Evolutionary conservation across 352 stramenopile species (phyloP), one percentile per base, ranked within the genome.

Genomic region (Blastocystis sp.): DNA sequence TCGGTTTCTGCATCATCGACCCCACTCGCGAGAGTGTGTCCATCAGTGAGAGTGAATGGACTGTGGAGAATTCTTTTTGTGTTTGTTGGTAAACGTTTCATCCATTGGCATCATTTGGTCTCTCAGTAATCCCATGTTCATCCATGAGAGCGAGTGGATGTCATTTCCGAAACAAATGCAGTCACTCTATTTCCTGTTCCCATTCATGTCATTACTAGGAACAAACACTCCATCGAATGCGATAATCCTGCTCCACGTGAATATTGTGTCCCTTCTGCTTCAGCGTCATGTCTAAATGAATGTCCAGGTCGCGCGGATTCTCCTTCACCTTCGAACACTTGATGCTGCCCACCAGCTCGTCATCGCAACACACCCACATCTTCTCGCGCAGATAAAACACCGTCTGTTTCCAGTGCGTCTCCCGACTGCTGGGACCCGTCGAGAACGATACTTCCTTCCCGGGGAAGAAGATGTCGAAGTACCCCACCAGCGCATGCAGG

Each of bases 331-430:
- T 92, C 67, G 91, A 92, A 89, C 91, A 94, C 24, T 88, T 90
- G 56, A 97, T 89, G 46, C 91, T 93, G 34, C 94, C 94, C 59
- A 93, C 91, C 54, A 97, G 92, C 34, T 91, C 87, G 72, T 97
- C 94, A 14, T 93, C 94, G 1, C 90, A 87, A 59, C 89, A 90
- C 79, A 93, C 93, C 27, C 91, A 90, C 32, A 97, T 87, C 59
- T 94, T 90, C 36, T 92, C 90, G 36, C 93, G 89, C 6, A 97
- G 88, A 88, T 97, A 98, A 86, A 98, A 97, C 21, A 97, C 92
- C 16, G 94, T 97, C 89, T 99, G 96, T 89, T 99, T 99, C 96
- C 96, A 99, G 90, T 99, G 96, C 56, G 96, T 99, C 89, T 98
- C 97, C 84, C 95, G 91, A 51, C 91, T 92, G 86, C 91, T 90